Base-by-base conservation (phyloP, 352 stramenopile genomes). In the Phytopythium aichiense region DNA sequence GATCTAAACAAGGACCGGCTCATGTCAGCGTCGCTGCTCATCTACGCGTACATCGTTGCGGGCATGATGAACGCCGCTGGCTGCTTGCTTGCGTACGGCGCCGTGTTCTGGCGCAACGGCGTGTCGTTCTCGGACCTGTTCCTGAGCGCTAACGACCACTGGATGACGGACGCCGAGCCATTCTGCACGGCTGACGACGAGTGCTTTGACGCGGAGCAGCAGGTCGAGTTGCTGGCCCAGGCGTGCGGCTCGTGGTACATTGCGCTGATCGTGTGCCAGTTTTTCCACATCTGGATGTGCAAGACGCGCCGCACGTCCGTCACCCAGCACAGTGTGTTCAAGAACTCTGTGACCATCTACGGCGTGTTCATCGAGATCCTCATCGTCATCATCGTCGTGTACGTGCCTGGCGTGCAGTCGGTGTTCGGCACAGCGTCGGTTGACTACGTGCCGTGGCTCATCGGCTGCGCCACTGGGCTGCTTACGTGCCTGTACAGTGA, bases 281-380 rank as follows among this genome's bases (percentile, higher is more conserved):
- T 88, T 63, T 88, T 84, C 45, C 81, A 94, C 66, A 67, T 96
- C 16, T 77, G 93, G 60, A 77, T 95, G 60, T 92, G 72, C 63
- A 96, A 96, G 80, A 95, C 89, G 23, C 74, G 89, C 16, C 87
- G 82, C 60, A 68, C 84, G 28, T 91, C 77, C 1, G 76, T 96
- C 56, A 63, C 74, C 45, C 72, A 80, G 22, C 80, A 94, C 57
- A 76, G 88, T 28, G 66, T 95, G 61, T 74, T 79, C 38, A 94
- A 93, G 70, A 86, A 77, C 37, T 65, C 77, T 2, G 87, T 95
- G 64, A 93, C 92, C 53, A 85, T 95, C 33, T 82, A 77, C 54
- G 73, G 76, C 15, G 68, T 61, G 31, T 50, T 65, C 16, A 69
- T 77, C 25, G 68, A 81, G 51, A 64, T 86, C 40, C 50, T 69